phyloP scores from a whole-genome alignment of 1,139 yeast species.

The Pichia inconspicua region DNA sequence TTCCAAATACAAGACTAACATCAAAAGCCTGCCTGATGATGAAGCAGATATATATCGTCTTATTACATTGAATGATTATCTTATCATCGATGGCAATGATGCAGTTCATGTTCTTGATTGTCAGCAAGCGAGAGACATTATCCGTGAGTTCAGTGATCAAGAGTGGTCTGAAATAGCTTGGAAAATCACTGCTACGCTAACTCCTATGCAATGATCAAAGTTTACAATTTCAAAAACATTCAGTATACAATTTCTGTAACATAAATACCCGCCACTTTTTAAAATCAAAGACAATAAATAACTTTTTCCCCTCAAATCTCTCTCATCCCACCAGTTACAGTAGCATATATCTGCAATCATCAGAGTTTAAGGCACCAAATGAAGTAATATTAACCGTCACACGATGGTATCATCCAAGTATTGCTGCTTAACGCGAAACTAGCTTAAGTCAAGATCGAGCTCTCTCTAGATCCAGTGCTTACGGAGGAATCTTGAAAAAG shows the following conservation, averaged over 20 bases:
- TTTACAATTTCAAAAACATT: neutral
- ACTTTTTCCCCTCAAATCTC: too few relatives aligned
- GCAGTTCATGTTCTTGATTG: constrained; percentile 14
- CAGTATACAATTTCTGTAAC: neutral
- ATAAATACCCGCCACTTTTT: neutral
- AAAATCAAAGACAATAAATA: too few relatives aligned
- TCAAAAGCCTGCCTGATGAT: constrained; percentile 17
- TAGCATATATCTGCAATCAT: too few relatives aligned
- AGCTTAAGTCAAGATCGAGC: too few relatives aligned
- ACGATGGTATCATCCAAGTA: too few relatives aligned
- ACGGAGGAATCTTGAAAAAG: too few relatives aligned
- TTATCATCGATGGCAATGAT: constrained; percentile 17
- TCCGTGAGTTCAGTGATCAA: constrained; percentile 18
- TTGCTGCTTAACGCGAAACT: too few relatives aligned
- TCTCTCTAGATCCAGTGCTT: too few relatives aligned
- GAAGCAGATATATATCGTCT: constrained; percentile 28
- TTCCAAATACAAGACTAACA: constrained; percentile 17
- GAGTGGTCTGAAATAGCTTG: constrained; percentile 21
- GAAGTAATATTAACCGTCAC: too few relatives aligned
- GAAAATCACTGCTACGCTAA: constrained; percentile 14
- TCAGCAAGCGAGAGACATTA: constrained; percentile 14
- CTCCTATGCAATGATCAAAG: neutral
- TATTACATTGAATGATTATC: constrained; percentile 29
- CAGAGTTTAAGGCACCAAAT: too few relatives aligned
- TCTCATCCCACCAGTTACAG: too few relatives aligned